A percentile compares a stretch with the other conserved stretches of the same genome.
Evolutionary conservation across 352 stramenopile genomes (phyloP).

Genomic region (Phytophthora litchii): DNA sequence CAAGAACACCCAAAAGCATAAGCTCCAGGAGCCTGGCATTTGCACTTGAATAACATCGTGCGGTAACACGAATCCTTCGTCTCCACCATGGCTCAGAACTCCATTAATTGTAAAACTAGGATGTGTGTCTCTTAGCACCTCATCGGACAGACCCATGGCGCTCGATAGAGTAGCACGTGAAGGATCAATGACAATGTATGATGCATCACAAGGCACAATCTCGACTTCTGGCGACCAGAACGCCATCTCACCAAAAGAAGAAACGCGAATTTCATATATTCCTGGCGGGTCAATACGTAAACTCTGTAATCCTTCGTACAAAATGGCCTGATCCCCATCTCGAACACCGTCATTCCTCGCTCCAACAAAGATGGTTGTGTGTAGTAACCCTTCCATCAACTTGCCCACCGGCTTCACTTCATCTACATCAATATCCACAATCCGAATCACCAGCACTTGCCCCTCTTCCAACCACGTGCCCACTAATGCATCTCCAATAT

Average conservation of each 20-base stretch:
- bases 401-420: conserved; percentile 43
- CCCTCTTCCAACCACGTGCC: conserved; percentile 47
- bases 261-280: conserved; percentile 37
- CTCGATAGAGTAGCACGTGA: background rate
- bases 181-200: conserved; percentile 24
- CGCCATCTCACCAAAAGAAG: background rate
- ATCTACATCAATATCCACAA: conserved; percentile 42
- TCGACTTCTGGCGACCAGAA: conserved; percentile 28
- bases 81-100: conserved; percentile 53
- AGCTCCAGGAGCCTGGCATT: conserved; percentile 55
- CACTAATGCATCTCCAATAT: conserved; percentile 58
- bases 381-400: conserved; percentile 53
- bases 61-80: conserved; percentile 50
- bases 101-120: conserved; percentile 51
- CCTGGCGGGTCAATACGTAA: conserved; percentile 50
- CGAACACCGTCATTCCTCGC: background rate
- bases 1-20: conserved; percentile 75
- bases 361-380: conserved; percentile 20
- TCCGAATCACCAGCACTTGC: conserved; percentile 45
- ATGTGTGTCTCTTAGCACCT: conserved; percentile 8
- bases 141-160: background rate
- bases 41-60: conserved; percentile 44
- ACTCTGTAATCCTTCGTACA: conserved; percentile 26
- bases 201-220: conserved; percentile 25
- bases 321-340: background rate